Conservation (phyloP, 2,329 filamentous ascomycete genomes). For the Calycina herbarum region DNA sequence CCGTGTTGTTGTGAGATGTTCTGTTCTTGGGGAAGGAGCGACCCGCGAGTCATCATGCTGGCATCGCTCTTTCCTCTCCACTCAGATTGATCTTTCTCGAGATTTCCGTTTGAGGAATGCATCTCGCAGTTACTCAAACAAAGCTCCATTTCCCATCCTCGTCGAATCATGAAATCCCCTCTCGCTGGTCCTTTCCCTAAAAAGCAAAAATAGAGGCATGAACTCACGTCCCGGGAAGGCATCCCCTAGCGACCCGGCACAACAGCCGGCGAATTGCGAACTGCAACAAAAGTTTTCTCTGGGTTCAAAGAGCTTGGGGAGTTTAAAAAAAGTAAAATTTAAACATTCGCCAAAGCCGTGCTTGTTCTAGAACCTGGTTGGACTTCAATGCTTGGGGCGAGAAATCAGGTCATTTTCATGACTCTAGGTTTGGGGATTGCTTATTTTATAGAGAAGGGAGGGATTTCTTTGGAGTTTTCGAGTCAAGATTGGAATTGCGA, state of each 20-base stretch:
- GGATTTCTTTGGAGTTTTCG: neutral
- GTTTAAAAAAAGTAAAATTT: too few species aligned
- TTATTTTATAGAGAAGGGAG: neutral
- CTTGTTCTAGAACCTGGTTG: constrained; percentile 20
- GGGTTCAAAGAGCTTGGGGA: neutral
- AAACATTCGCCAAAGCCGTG: too few species aligned
- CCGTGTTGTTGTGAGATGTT: too few species aligned
- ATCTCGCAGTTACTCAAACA: too few species aligned
- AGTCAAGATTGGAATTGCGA: neutral
- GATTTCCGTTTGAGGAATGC: too few species aligned
- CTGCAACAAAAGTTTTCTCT: neutral
- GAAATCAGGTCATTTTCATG: neutral
- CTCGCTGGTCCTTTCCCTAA: too few species aligned
- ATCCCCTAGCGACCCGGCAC: constrained; percentile 5
- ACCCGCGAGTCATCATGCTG: too few species aligned
- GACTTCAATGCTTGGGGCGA: constrained; percentile 8
- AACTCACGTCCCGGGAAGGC: neutral
- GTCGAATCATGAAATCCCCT: too few species aligned
- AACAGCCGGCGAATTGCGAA: constrained; percentile 3
- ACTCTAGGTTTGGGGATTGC: neutral
- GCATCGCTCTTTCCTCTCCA: too few species aligned
- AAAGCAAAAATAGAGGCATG: neutral
- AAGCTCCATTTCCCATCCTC: too few species aligned
- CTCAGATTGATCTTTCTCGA: too few species aligned
- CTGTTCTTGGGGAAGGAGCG: too few species aligned